These are phyloP conservation scores for Coniella lustricola DNA, from an alignment of 2,329 filamentous ascomycete genomes.

Conservation along the genomic window DNA sequence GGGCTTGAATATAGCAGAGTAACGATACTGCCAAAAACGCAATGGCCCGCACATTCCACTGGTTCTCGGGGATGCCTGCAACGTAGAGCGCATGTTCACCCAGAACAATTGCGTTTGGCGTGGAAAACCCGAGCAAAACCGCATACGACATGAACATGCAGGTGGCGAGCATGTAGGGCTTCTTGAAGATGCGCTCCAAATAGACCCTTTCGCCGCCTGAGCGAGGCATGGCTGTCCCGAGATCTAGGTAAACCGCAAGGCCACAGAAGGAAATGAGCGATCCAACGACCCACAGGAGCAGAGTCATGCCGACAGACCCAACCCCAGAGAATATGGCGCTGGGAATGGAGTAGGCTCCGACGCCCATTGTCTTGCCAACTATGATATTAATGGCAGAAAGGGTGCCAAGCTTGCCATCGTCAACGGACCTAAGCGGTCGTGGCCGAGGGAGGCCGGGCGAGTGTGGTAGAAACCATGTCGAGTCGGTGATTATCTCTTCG, in stretches of 20 bases:
- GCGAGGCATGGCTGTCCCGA: conserved; percentile 36
- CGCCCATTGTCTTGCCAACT: conserved; percentile 32
- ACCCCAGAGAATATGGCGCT: conserved; percentile 48
- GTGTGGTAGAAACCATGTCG: conserved; percentile 20
- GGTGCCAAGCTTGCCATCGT: conserved; percentile 28
- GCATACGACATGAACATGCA: conserved; percentile 46
- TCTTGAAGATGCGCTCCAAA: conserved; percentile 44
- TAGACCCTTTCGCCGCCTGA: conserved; percentile 47
- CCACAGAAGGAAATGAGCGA: conserved; percentile 37
- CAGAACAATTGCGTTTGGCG: conserved; percentile 45
- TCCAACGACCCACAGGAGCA: conserved; percentile 49
- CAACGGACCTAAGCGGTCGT: not conserved
- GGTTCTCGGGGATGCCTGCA: conserved; percentile 28
- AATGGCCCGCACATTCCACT: conserved; percentile 43
- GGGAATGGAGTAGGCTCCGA: conserved; percentile 47
- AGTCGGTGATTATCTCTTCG: conserved; percentile 18
- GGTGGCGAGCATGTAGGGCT: conserved; percentile 44
- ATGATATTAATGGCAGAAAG: conserved; percentile 32
- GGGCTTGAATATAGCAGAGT: conserved; percentile 40
- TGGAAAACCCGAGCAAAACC: conserved; percentile 42
- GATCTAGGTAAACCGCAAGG: conserved; percentile 37
- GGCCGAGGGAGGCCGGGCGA: conserved; percentile 15
- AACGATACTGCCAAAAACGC: conserved; percentile 39
- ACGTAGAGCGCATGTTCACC: conserved; percentile 45
- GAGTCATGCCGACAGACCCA: conserved; percentile 45